These are phyloP conservation scores for Aspergillus piperis DNA, from an alignment of 2,329 filamentous ascomycete genomes.

Conservation along the genomic window DNA sequence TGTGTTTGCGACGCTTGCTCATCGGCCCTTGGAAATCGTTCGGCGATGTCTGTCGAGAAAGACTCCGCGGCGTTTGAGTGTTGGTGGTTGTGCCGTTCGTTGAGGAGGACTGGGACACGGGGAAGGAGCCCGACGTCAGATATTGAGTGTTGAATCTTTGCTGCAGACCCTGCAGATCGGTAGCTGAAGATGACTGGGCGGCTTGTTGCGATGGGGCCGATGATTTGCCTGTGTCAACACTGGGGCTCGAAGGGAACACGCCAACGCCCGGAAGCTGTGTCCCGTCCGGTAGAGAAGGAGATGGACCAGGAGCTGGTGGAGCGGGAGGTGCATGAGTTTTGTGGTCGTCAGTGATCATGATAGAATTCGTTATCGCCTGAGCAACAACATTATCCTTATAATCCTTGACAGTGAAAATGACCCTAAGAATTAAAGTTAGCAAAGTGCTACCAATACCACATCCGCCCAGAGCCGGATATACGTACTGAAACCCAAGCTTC, in stretches of 20 bases:
- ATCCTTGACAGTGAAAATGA: constrained; percentile 94
- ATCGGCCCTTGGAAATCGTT: constrained; percentile 63
- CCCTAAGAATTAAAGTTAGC: constrained; percentile 45
- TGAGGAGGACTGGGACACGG: constrained; percentile 39
- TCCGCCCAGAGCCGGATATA: constrained; percentile 12
- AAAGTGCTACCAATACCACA: background rate
- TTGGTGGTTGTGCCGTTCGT: constrained; percentile 40
- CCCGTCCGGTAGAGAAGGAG: constrained; percentile 38
- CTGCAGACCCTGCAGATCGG: constrained; percentile 63
- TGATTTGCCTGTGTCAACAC: constrained; percentile 33
- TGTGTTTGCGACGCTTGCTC: constrained; percentile 81
- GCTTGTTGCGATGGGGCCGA: constrained; percentile 41
- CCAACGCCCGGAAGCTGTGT: constrained; percentile 46
- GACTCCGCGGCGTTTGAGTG: constrained; percentile 59
- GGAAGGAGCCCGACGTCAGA: constrained; percentile 42
- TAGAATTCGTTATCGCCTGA: constrained; percentile 81
- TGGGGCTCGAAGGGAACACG: constrained; percentile 43
- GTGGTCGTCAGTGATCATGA: constrained; percentile 98
- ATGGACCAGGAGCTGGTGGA: constrained; percentile 36
- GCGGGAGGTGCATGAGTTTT: constrained; percentile 69
- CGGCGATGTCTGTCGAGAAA: constrained; percentile 76
- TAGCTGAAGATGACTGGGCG: constrained; percentile 60
- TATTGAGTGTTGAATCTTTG: constrained; percentile 52
- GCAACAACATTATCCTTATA: constrained; percentile 73
- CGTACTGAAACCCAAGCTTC: constrained; percentile 77